Evolutionary conservation across 208 protist species (phyloP).

Genomic region (Wallacemonas sp.): DNA sequence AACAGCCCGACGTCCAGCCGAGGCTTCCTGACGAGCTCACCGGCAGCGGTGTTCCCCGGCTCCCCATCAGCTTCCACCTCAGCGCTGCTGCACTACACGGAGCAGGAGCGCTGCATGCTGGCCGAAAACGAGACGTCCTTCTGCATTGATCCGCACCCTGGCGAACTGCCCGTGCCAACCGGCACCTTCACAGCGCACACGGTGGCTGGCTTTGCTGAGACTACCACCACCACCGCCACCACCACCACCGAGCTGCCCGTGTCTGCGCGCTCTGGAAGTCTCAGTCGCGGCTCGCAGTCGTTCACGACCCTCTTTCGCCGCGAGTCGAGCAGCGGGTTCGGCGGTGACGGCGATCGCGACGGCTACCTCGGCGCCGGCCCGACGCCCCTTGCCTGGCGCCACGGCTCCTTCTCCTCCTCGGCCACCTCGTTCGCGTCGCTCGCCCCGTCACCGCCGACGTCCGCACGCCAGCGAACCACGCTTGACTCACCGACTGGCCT

Average conservation of each 20-base stretch:
- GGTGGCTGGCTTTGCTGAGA: neutral
- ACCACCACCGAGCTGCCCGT: neutral
- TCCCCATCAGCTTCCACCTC: neutral
- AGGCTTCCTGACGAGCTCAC: neutral
- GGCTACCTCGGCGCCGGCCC: neutral
- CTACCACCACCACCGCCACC: too few relatives aligned
- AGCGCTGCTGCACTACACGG: conserved; percentile 7
- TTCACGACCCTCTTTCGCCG: conserved; percentile 15
- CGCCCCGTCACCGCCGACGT: neutral
- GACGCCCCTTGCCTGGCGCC: conserved; percentile 14
- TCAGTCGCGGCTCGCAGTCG: conserved; percentile 4
- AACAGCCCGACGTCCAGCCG: conserved; percentile 6
- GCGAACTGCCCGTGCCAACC: neutral
- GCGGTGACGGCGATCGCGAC: neutral
- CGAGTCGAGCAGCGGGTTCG: conserved; percentile 2
- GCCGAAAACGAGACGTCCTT: conserved; percentile 3
- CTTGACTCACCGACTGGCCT: neutral
- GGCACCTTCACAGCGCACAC: neutral
- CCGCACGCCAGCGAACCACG: neutral
- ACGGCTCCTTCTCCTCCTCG: neutral
- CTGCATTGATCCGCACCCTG: neutral
- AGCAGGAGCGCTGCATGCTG: conserved; percentile 3
- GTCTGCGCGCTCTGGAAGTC: conserved; percentile 1
- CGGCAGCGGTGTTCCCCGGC: neutral
- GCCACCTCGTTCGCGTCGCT: neutral